These are phyloP conservation scores for Candida lessepsii DNA, from an alignment of 805 yeast species.

Conservation along the genomic window DNA sequence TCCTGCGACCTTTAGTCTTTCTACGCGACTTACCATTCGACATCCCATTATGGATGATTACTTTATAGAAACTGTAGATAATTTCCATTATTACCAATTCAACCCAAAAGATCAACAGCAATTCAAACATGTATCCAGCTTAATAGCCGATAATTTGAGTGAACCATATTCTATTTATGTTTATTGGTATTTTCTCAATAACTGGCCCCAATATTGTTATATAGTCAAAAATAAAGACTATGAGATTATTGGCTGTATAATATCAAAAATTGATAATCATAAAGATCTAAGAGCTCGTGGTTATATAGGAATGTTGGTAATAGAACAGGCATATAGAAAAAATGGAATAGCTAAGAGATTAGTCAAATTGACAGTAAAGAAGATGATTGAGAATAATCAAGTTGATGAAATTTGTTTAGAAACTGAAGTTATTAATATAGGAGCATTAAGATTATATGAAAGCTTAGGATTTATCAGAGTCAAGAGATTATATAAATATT, in stretches of 20 bases:
- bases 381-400: slow-evolving; percentile 54
- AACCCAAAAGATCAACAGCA: slow-evolving; percentile 32
- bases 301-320: slow-evolving; percentile 95
- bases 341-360: slow-evolving; percentile 77
- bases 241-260: slow-evolving; percentile 73
- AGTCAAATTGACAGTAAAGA: slow-evolving; percentile 58
- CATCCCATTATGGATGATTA: slow-evolving; percentile 7
- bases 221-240: slow-evolving; percentile 47
- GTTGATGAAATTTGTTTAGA: slow-evolving; percentile 94
- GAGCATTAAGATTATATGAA: slow-evolving; percentile 70
- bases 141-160: slow-evolving; percentile 73
- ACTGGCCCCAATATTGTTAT: slow-evolving; percentile 85
- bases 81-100: slow-evolving; percentile 15
- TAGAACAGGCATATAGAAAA: slow-evolving; percentile 68
- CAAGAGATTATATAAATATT: slow-evolving; percentile 81
- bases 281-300: slow-evolving; percentile 75
- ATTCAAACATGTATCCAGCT: slow-evolving; percentile 48
- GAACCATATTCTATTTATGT: slow-evolving; percentile 96
- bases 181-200: slow-evolving; percentile 82
- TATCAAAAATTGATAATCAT: slow-evolving; percentile 79
- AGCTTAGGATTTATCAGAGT: slow-evolving; percentile 72
- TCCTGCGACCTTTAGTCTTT: too few relatives aligned
- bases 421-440: slow-evolving; percentile 78
- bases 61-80: slow-evolving; percentile 16
- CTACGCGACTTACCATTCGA: too few relatives aligned